phyloP scores from a whole-genome alignment of 2,329 filamentous ascomycete genomes.

The Ophiognomonia clavigignenti-juglandacearum region DNA sequence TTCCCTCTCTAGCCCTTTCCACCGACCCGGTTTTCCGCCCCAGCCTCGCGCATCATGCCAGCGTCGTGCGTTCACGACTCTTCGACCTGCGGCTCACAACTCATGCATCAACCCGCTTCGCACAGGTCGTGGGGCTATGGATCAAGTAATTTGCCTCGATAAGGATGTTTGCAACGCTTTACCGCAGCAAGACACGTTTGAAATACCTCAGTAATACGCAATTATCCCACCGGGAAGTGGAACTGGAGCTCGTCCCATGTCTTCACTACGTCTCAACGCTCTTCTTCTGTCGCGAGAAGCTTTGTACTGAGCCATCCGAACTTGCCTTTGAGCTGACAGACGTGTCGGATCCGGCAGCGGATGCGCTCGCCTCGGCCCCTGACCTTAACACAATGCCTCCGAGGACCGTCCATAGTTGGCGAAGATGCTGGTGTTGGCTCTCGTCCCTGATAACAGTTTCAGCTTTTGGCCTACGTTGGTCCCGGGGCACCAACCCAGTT shows the following conservation, averaged over 20 bases:
- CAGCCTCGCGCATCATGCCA: too few relatives aligned
- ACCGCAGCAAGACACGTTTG: background rate
- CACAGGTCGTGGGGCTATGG: background rate
- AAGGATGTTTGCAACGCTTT: background rate
- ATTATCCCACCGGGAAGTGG: background rate
- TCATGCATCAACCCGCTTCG: background rate
- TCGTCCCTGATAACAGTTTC: too few relatives aligned
- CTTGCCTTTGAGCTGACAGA: background rate
- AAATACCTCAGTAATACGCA: background rate
- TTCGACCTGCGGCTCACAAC: background rate
- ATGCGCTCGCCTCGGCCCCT: background rate
- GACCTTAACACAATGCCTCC: too few relatives aligned
- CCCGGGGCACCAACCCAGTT: too few relatives aligned
- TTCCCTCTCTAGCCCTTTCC: too few relatives aligned
- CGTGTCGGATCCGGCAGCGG: background rate
- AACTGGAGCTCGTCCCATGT: background rate
- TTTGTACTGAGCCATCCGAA: constrained; percentile 7
- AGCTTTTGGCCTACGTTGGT: too few relatives aligned
- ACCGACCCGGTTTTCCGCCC: too few relatives aligned
- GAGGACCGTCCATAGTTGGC: background rate
- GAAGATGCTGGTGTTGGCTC: too few relatives aligned
- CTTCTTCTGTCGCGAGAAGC: too few relatives aligned
- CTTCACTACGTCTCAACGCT: background rate
- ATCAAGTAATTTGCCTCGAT: background rate
- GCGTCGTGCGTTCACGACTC: too few relatives aligned